Evolutionary conservation across 345 rosid genomes (phyloP), one percentile per base, ranked within the genome.

Genomic region (Anastatica hierochuntica): DNA sequence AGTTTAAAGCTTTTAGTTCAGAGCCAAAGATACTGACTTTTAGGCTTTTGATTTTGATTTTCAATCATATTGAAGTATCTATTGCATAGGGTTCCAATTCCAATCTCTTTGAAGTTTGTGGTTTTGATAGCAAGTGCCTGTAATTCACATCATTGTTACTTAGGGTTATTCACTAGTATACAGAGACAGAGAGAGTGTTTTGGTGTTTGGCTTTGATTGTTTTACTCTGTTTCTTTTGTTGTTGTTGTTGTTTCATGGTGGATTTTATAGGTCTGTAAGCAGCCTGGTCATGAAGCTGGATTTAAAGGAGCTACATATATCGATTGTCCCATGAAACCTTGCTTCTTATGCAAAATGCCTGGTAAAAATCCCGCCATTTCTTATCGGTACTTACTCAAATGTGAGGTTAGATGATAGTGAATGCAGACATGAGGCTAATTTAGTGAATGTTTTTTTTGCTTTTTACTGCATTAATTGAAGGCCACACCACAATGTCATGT

Each of bases 261-360:
- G 45, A 7, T 45, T 58, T 1, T 73, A 13, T 74, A 90, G 98
- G 98, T 87, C 2, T 90, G 98, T 60, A 90, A 84, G 54, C 80
- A 63, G 65, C 60, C 84, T 12, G 98, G 96, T 14, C 98, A 92
- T 66, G 95, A 92, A 72, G 96, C 98, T 2, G 98, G 96, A 9
- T 87, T 90, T 55, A 84, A 76, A 62, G 98, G 98, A 17, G 98
- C 98, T 9, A 84, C 96, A 0, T 87, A 90, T 60, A 76, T 92
- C 13, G 95, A 88, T 65, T 92, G 96, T 66, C 96, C 96, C 3
- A 92, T 82, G 96, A 92, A 88, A 45, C 96, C 96, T 18, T 92
- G 96, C 61, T 92, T 88, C 59, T 80, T 92, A 64, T 92, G 98
- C 72, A 92, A 88, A 81, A 73, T 81, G 90, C 98, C 96, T 8